Evolutionary conservation across 345 rosid genomes (phyloP), one percentile per base, ranked within the genome.

Genomic region (Raphanus sativus): DNA sequence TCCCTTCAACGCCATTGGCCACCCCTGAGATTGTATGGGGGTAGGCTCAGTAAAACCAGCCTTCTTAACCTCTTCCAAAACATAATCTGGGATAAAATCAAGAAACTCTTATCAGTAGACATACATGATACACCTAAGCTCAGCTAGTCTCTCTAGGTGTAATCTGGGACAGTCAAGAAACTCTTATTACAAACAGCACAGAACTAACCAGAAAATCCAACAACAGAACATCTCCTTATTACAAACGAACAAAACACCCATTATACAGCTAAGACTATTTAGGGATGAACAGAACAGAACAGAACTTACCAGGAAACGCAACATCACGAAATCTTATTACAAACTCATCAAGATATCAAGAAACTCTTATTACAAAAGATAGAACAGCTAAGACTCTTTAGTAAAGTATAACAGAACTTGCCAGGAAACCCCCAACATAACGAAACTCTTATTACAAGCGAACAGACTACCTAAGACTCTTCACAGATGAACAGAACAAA

Each of bases 1-100:
- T 6, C 99, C 99, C 76, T 83, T 91, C 79, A 93, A 85, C 33
- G 99, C 99, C 99, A 96, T 96, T 71, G 99, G 99, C 99, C 98
- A 96, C n/a, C 99, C 98, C 78, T 96, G 99, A 73, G 99, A 83
- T 83, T 96, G 99, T 80, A 96, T 96, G 36, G 99, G 89, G 7
- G 98, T 96, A 62, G 99, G 99, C 70, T 93, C 98, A 28, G 84
- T 84, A 83, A 96, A 96, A 61, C 99, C 99, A 69, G 99, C 93
- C 86, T 90, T 96, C 45, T 84, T 76, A 71, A 96, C 76, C 86
- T 96, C 99, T 85, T 96, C 92, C 89, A 96, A 40, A 33, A 96
- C 99, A 87, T 96, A 93, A 17, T 96, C 99, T 93, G 87, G 11
- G 6, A 28, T 70, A 75, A 67, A 5, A 45, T 12, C 71, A 65